Evolutionary conservation across 2,329 filamentous ascomycete species (phyloP).

Genomic region (Zasmidium citrigriseum): DNA sequence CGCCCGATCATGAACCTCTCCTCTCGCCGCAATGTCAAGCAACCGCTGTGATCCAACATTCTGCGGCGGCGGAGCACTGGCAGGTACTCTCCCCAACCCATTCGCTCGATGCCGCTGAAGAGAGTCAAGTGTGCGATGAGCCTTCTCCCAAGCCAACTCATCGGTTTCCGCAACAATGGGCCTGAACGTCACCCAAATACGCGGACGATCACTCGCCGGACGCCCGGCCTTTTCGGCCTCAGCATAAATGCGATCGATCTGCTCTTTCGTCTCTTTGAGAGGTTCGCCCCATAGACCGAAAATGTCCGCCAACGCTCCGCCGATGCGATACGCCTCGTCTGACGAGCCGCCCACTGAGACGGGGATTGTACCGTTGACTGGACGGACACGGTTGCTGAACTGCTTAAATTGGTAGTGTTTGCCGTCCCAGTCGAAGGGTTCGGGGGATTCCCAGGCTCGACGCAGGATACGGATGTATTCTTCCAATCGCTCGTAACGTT

Average conservation of each 20-base stretch:
- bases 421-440: constrained; percentile 63
- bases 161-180: constrained; percentile 64
- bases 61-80: constrained; percentile 48
- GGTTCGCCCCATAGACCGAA: constrained; percentile 67
- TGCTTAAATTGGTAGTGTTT: constrained; percentile 62
- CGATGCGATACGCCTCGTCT: constrained; percentile 60
- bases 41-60: constrained; percentile 62
- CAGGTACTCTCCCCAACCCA: constrained; percentile 24
- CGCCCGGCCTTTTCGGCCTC: constrained; percentile 61
- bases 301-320: constrained; percentile 61
- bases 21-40: constrained; percentile 57
- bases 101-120: constrained; percentile 46
- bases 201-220: constrained; percentile 47
- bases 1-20: constrained; percentile 61
- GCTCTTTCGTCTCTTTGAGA: constrained; percentile 63
- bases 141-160: constrained; percentile 63
- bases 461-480: constrained; percentile 64
- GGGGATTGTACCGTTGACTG: constrained; percentile 55
- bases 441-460: constrained; percentile 58
- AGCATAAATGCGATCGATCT: constrained; percentile 62
- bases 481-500: constrained; percentile 60
- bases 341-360: constrained; percentile 63
- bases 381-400: constrained; percentile 57
- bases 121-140: constrained; percentile 56
- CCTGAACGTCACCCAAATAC: constrained; percentile 66